Base-by-base conservation (phyloP, 768 basidiomycete genomes). In the Mycena polygramma region DNA sequence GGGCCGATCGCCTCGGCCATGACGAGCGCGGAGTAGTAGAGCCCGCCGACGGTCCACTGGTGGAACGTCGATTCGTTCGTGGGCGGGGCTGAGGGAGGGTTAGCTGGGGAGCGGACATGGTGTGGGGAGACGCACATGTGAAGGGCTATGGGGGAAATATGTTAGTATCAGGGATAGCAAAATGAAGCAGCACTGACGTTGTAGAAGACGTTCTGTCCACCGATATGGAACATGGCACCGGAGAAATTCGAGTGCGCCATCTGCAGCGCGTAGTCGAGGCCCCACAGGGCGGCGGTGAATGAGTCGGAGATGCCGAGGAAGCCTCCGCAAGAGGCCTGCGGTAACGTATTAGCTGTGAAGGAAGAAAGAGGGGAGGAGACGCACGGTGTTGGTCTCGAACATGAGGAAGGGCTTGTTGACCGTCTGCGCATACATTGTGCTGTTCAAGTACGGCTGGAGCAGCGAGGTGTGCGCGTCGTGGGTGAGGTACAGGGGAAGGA, bases 241-340 rank as follows among this genome's bases (percentile, higher is more conserved):
- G 81, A 88, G 78, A 83, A 91, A 70, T 91, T 88, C 63, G 75
- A 80, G 62, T 79, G 84, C 9, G 87, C 89, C 83, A 89, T 82
- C 70, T 87, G 85, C 19, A 90, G 79, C 7, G 83, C 83, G 73
- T 86, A 87, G 76, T 90, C 89, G 41, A 88, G 76, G 14, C 77
- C 85, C 88, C 89, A 91, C 0, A 90, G 75, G 0, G 87, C 45
- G 7, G 45, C 45, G 15, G 17, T 19, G 45, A 46, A 46, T 3
- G 45, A 46, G 17, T 46, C 45, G 57, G 57, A 58, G 19, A 58
- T 58, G 35, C 57, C 57, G 22, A 4, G 2, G 48, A 49, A 49
- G 22, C 48, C 48, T 10, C 48, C 48, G 48, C 48, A 49, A 9
- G 48, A 49, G 6, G n/a, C 48, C 48, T 49, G 17, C 13, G 17